Conservation (phyloP, 495 filamentous ascomycete species). For the Penicillium macrosclerotiorum region DNA sequence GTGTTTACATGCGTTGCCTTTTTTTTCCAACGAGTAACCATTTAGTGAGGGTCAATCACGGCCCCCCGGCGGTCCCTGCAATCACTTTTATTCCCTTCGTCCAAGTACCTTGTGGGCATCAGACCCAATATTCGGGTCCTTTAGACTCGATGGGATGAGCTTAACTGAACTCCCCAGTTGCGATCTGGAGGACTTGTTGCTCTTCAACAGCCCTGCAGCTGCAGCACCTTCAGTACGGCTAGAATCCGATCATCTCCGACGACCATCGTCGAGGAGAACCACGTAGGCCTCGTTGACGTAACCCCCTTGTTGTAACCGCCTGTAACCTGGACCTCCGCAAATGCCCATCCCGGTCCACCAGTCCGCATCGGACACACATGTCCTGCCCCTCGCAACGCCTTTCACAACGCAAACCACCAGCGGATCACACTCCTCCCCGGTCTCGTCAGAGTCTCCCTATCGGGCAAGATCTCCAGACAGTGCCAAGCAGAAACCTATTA, state of each 20-base stretch:
- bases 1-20: neutral
- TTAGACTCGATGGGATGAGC: slow-evolving; percentile 14
- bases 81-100: slow-evolving; percentile 21
- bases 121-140: slow-evolving; percentile 13
- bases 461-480: neutral
- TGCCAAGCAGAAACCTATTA: neutral
- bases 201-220: neutral
- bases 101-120: slow-evolving; percentile 30
- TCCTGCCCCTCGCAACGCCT: neutral
- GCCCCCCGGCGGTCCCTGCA: slow-evolving; percentile 6
- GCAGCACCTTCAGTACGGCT: neutral
- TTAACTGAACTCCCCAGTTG: slow-evolving; percentile 8
- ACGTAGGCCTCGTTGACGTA: slow-evolving; percentile 1
- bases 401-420: slow-evolving; percentile 4
- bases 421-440: neutral
- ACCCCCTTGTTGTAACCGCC: neutral
- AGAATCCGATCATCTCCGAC: neutral
- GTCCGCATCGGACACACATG: no score
- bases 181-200: no score
- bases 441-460: slow-evolving; percentile 7
- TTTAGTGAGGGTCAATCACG: slow-evolving; percentile 9
- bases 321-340: no score
- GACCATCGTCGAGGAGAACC: neutral
- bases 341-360: no score
- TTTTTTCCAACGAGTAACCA: neutral